Conservation (phyloP, 805 yeast species). For the Barnettozyma californica region DNA sequence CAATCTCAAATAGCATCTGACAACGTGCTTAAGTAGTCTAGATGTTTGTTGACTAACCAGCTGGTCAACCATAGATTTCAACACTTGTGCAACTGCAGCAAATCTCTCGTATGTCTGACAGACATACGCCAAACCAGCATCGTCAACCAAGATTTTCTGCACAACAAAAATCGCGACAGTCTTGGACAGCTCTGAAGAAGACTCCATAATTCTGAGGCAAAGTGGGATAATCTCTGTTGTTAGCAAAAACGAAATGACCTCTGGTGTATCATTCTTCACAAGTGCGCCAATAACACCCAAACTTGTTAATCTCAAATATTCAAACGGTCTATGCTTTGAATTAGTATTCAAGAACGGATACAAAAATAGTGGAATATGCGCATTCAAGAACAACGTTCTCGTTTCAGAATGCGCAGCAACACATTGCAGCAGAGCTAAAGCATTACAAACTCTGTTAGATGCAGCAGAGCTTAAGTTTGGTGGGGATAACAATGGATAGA, state of each 20-base stretch:
- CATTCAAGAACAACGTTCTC: slow-evolving; percentile 74
- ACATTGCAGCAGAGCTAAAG: slow-evolving; percentile 89
- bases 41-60: slow-evolving; percentile 72
- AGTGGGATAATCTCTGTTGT: slow-evolving; percentile 97
- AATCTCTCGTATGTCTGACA: slow-evolving; percentile 95
- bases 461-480: slow-evolving; percentile 81
- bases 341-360: slow-evolving; percentile 93
- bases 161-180: slow-evolving; percentile 96
- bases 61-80: slow-evolving; percentile 84
- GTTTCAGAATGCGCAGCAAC: slow-evolving; percentile 95
- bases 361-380: slow-evolving; percentile 86
- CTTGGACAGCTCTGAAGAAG: slow-evolving; percentile 87
- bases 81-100: slow-evolving; percentile 86
- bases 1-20: slow-evolving; percentile 85
- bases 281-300: slow-evolving; percentile 96
- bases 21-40: slow-evolving; percentile 85
- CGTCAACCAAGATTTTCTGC: slow-evolving; percentile 88
- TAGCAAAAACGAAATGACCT: slow-evolving; percentile 83
- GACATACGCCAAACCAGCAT: slow-evolving; percentile 83
- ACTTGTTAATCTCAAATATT: slow-evolving; percentile 85
- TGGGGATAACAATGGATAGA: slow-evolving; percentile 85
- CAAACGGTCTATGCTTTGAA: slow-evolving; percentile 88
- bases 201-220: slow-evolving; percentile 91
- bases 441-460: slow-evolving; percentile 92
- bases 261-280: slow-evolving; percentile 93